Percentiles rank a stretch among this genome's conserved stretches.
These are phyloP conservation scores for Euphorbia tirucalli DNA, from an alignment of 345 rosid genomes.

Conservation along the genomic window DNA sequence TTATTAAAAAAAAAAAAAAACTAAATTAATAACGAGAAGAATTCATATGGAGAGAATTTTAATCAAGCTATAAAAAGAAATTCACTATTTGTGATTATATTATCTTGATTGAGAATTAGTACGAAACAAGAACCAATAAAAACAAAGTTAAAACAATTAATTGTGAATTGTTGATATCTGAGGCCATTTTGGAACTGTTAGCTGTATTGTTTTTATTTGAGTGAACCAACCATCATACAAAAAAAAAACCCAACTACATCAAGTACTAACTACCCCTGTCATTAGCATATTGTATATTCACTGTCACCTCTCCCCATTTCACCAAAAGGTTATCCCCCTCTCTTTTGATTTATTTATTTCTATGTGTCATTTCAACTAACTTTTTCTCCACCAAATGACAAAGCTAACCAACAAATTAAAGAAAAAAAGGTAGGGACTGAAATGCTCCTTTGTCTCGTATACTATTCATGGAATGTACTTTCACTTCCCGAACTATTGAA, in stretches of 20 bases:
- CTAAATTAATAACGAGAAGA: too few relatives aligned
- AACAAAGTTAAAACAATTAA: neutral
- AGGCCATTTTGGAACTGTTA: constrained; percentile 2
- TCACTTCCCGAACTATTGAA: too few relatives aligned
- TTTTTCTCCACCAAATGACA: constrained; percentile 28
- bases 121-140: neutral
- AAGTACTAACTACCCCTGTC: constrained; percentile 15
- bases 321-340: constrained; percentile 1
- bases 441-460: too few relatives aligned
- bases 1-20: too few relatives aligned
- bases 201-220: constrained; percentile 2
- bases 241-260: constrained; percentile 5
- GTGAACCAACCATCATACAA: constrained; percentile 3
- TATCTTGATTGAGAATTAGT: neutral
- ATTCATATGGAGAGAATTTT: too few relatives aligned
- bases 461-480: too few relatives aligned
- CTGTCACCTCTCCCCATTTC: neutral
- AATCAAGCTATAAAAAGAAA: too few relatives aligned
- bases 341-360: neutral
- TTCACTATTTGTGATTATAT: too few relatives aligned
- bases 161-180: constrained; percentile 5
- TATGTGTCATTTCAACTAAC: constrained; percentile 18
- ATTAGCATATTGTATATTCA: constrained; percentile 20
- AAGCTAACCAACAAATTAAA: constrained; percentile 29
- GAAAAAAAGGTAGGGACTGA: too few relatives aligned